phyloP scores from a whole-genome alignment of 1,284 basidiomycete genomes.

The Marasmius sp. region DNA sequence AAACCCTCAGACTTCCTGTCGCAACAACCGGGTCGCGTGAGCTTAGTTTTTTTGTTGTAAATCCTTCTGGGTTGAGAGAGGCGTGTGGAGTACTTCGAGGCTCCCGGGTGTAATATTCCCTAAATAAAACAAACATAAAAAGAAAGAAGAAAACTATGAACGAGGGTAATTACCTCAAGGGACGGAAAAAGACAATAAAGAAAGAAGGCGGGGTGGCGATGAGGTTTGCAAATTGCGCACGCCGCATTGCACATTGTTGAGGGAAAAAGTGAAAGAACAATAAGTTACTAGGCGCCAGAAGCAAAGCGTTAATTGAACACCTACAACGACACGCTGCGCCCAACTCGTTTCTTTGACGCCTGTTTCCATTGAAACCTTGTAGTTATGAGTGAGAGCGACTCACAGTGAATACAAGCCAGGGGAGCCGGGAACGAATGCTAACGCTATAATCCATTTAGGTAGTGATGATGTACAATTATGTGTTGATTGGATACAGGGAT shows the following conservation, averaged over 20 bases:
- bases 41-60: not conserved
- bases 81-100: not conserved
- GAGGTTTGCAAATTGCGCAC: not conserved
- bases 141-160: not conserved
- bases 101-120: not conserved
- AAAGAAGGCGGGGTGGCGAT: not conserved
- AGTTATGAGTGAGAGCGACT: not conserved
- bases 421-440: not conserved
- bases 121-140: not conserved
- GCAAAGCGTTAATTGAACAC: not conserved
- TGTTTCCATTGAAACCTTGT: not conserved
- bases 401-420: not conserved
- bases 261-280: not conserved
- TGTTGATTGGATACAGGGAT: not conserved
- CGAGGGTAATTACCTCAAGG: not conserved
- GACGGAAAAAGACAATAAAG: not conserved
- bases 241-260: not conserved
- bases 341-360: not conserved
- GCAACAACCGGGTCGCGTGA: not conserved
- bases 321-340: not conserved
- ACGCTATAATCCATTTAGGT: not conserved
- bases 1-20: not conserved
- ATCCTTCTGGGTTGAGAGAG: not conserved
- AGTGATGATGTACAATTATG: too few relatives aligned
- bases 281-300: not conserved